phyloP scores from a whole-genome alignment of 1,139 yeast genomes.

The Geotrichum citri-aurantii region DNA sequence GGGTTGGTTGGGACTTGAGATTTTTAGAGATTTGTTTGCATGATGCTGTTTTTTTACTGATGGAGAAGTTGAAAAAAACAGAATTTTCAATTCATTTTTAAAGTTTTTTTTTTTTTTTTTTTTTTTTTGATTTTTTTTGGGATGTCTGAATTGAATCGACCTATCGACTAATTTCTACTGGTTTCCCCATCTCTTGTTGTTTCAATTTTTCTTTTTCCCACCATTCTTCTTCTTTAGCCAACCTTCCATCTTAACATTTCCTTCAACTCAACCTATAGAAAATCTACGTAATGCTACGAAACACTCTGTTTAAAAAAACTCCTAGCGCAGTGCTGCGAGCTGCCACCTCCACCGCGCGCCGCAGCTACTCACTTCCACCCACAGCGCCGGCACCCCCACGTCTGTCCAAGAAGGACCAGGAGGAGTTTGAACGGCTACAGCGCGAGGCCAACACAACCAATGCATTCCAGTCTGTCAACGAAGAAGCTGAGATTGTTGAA shows the following conservation, averaged over 20 bases:
- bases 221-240: not conserved
- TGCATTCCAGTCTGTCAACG: conserved; percentile 42
- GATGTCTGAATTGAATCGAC: too few species aligned
- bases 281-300: not conserved
- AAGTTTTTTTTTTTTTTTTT: not conserved
- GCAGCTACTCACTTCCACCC: not conserved
- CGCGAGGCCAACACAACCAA: conserved; percentile 74
- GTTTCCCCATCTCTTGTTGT: too few species aligned
- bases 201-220: not conserved
- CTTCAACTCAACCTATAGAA: not conserved
- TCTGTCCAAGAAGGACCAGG: conserved; percentile 80
- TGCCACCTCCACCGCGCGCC: not conserved
- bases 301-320: not conserved
- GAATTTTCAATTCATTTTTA: not conserved
- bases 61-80: not conserved
- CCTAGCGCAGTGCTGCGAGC: not conserved
- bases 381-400: conserved; percentile 70
- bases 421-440: conserved; percentile 84
- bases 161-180: too few species aligned
- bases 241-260: not conserved
- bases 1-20: not conserved
- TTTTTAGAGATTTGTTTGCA: not conserved
- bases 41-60: not conserved
- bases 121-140: not conserved
- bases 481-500: conserved; percentile 32